Base-by-base conservation (phyloP, 352 stramenopile species). In the Phytophthora sp. region DNA sequence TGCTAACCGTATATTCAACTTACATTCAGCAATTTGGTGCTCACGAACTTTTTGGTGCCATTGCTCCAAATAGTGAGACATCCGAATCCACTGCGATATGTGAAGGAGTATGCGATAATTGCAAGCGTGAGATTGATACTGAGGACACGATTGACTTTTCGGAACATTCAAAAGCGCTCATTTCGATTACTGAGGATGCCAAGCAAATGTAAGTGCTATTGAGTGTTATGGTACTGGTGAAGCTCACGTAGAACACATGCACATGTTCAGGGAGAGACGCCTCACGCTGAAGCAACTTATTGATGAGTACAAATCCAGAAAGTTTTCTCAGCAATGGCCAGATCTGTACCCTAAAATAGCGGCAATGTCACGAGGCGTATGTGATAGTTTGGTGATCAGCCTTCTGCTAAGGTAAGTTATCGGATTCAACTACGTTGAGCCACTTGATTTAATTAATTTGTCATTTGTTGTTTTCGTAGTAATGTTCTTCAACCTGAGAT, bases 251-350 rank as follows among this genome's bases (percentile, higher is more conserved):
- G n/a, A n/a, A n/a, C n/a, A n/a, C n/a, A n/a, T 37, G 27, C 10
- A 15, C 15, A 23, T 50, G 2, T 44, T 50, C 20, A 92, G 83
- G 32, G 77, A 92, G 55, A 69, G 70, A n/a, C 79, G 81, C 5
- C 38, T 87, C 20, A 90, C 83, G 15, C 55, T 92, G 20, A 92
- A 90, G 46, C 80, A 92, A 43, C 54, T 92, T 15, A 77, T 92
- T 6, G 80, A 92, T 26, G 83, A 90, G 43, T 73, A 85, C 30
- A 86, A 84, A 35, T 76, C 77, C 9, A 77, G 72, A 34, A 88
- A 83, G 42, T 62, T 79, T 24, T 38, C 56, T 1, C 79, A 86
- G 27, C 52, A 79, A 46, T 78, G 56, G 56, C 51, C 31, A 9
- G 27, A 68, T 5, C 39, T 87, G n/a, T 50, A 76, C 21, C 78